Evolutionary conservation across 768 basidiomycete genomes (phyloP), one percentile per base, ranked within the genome.

Genomic region (Lactarius tabidus): DNA sequence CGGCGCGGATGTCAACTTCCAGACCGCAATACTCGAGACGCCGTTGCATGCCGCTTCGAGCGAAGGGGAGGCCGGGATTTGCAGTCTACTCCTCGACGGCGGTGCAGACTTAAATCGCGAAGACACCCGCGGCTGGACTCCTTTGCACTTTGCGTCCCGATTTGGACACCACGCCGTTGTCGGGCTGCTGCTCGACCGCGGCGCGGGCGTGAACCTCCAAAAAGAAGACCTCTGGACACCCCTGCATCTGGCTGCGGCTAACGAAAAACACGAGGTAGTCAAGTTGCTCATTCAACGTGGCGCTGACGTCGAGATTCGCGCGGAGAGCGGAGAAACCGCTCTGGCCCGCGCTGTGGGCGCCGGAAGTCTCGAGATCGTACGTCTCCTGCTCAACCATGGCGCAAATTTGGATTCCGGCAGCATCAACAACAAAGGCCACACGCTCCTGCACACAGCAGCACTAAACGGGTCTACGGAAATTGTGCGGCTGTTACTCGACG

Each of bases 391-490:
- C 31, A 17, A 59, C 1, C 39, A 15, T 10, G 52, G 39, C 12
- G 57, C 63, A 4, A 8, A 20, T 12, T 7, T 53, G 1, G 20
- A 3, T 18, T 31, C 57, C 33, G 33, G 33, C 23, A 17, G n/a
- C 36, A 31, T 29, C 45, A 23, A 23, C 23, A 2, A 4, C 1
- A 6, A 48, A 8, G 60, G 55, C 26, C 18, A 23, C 9, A 57
- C 53, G 15, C 45, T 60, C 39, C 31, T 65, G 12, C 59, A 65
- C 17, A 17, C 28, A 1, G 61, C 65, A 8, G 43, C 55, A 18
- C 3, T 8, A 6, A 9, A 17, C 23, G 60, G 65, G 9, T 36
- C 38, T 36, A 35, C 53, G 1, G 20, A 62, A 1, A 18, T 66
- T 1, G 55, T 8, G 6, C 2, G 51, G 17, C 45, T 56, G 2